Percentiles rank a stretch among this genome's conserved stretches.
Conservation (phyloP, 2,329 filamentous ascomycete genomes). For the Microdochium bolleyi region DNA sequence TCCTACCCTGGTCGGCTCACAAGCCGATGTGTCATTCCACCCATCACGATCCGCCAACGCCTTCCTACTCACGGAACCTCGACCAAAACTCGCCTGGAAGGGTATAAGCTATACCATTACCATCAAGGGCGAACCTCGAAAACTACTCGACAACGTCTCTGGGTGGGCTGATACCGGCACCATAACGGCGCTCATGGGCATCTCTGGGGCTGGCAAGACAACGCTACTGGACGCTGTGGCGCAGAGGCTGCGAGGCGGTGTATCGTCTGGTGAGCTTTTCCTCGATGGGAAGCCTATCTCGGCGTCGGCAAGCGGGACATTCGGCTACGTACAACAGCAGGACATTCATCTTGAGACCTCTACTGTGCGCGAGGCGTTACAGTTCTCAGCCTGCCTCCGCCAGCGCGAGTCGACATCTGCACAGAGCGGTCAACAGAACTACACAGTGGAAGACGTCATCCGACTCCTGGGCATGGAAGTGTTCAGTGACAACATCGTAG, state of each 20-base stretch:
- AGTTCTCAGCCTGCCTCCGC: constrained; percentile 61
- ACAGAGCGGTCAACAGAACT: constrained; percentile 56
- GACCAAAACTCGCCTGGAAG: constrained; percentile 50
- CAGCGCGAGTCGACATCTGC: constrained; percentile 41
- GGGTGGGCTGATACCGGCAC: constrained; percentile 75
- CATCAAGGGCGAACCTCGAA: constrained; percentile 51
- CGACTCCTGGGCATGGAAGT: constrained; percentile 54
- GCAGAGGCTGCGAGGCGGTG: constrained; percentile 60
- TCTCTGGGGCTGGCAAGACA: constrained; percentile 76
- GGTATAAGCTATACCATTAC: constrained; percentile 67
- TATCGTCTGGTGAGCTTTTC: constrained; percentile 60
- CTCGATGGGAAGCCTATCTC: constrained; percentile 58
- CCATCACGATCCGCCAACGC: neutral
- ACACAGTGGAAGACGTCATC: constrained; percentile 61
- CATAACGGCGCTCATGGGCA: constrained; percentile 76
- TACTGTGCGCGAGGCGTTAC: constrained; percentile 59
- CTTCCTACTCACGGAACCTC: neutral
- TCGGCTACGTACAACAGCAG: constrained; percentile 65
- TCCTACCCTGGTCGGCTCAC: neutral
- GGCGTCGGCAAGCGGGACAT: constrained; percentile 58
- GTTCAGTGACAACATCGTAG: neutral
- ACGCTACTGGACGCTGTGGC: constrained; percentile 73
- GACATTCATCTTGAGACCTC: constrained; percentile 63
- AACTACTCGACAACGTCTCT: constrained; percentile 60
- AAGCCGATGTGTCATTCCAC: neutral